Base-by-base conservation (phyloP, 2,329 filamentous ascomycete species). In the Coniochaeta sp. region DNA sequence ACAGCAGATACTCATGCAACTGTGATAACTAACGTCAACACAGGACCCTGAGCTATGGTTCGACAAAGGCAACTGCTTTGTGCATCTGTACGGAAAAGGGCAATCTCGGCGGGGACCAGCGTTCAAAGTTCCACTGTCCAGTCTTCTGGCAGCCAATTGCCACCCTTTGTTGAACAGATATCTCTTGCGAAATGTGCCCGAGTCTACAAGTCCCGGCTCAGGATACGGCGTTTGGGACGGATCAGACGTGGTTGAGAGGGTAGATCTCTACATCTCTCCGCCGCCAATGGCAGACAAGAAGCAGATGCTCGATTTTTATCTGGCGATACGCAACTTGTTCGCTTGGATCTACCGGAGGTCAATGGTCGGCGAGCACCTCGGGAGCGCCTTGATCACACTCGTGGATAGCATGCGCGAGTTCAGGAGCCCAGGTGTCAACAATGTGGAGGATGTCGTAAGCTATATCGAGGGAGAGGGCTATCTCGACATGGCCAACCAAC, bases 41-140 rank as follows among this genome's bases (percentile, higher is more conserved):
- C 43, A 92, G 89, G 89, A 93, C 65, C 77, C 82, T 2, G 89
- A 91, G 64, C 76, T 93, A 2, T 93, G 87, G 87, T 79, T 81
- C 62, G 77, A 80, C 12, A 74, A 86, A 63, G 89, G 87, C 16
- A 85, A 91, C 68, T 92, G 89, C 66, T 77, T 85, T 17, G 79
- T 93, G 1, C 81, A 92, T 71, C 77, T 93, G 0, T 87, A 90
- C 67, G 81, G 75, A n/a, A 79, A 80, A 63, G 87, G 86, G 43
- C 82, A 85, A 60, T 89, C 87, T 3, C 80, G 79, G 61, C 77
- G 84, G 65, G 86, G 86, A 0, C 86, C 89, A 1, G 85, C 89
- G 1, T 89, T 93, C 69, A 84, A 80, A 62, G 72, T 93, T 1
- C 83, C 85, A 0, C 82, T 88, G 57, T 76, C 78, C 6, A 74